Evolutionary conservation across 371 early-diverging fungal genomes (phyloP), one percentile per base, ranked within the genome.

Genomic region (Circinella umbellata): DNA sequence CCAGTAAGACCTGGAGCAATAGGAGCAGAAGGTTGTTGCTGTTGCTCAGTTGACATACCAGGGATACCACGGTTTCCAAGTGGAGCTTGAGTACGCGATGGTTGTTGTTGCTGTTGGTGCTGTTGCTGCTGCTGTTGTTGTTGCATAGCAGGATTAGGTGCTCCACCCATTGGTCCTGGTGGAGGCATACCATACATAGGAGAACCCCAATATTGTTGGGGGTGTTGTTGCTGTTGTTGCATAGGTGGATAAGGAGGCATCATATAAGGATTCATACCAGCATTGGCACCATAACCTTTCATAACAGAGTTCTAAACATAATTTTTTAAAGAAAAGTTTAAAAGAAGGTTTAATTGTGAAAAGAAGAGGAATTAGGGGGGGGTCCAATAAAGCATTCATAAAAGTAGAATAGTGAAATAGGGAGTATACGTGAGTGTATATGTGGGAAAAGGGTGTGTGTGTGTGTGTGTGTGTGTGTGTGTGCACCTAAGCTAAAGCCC

Each of bases 261-360:
- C 74, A 70, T 73, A 69, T 81, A 78, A 61, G 83, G 80, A 53
- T 79, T 79, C 69, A 75, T 74, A 5, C 60, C 70, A 35, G 63
- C 70, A 60, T 20, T 64, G 20, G 80, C 75, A 51, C 79, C 76
- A 66, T 81, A 82, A 4, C 74, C 75, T 27, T 76, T 75, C 81
- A 80, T 80, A 20, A 61, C 48, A 13, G 74, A 74, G 65, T 61
- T 74, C 66, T 73, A 27, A 1, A 51, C 51, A 51, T 51, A 51
- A 51, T 51, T 17, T 15, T 13, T 51, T 17, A 13, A 0, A 51
- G 5, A 15, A n/a, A 51, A 51, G 15, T 5, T 14, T 5, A n/a
- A 17, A n/a, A 51, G 8, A n/a, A 51, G 59, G 14, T 60, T 54
- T 1, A 17, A 34, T 18, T 68, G 42, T 69, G 42, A 18, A 61